A percentile compares a stretch with the other conserved stretches of the same genome.
Evolutionary conservation across 2,329 filamentous ascomycete genomes (phyloP).

Genomic region (Cryoendolithus antarcticus): DNA sequence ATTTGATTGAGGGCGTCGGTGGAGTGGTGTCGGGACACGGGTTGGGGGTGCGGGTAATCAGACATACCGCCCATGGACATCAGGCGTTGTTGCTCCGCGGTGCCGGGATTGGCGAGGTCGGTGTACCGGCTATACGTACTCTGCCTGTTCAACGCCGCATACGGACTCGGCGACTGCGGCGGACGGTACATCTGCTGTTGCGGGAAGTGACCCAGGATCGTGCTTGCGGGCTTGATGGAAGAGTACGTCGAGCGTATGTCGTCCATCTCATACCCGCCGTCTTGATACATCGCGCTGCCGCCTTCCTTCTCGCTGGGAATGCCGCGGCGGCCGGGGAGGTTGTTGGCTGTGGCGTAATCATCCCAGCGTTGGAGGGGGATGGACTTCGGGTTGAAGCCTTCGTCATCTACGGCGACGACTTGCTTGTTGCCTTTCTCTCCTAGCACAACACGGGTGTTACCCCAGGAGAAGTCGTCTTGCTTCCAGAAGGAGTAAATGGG

Average conservation of each 20-base stretch:
- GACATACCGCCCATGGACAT: constrained; percentile 49
- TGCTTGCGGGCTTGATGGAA: constrained; percentile 73
- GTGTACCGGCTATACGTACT: constrained; percentile 61
- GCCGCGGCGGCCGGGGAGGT: constrained; percentile 81
- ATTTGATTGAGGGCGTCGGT: constrained; percentile 25
- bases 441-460: constrained; percentile 94
- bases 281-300: constrained; percentile 10
- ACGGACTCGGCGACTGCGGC: constrained; percentile 66
- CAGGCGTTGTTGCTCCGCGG: constrained; percentile 32
- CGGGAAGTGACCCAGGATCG: constrained; percentile 72
- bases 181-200: constrained; percentile 44
- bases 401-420: constrained; percentile 68
- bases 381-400: constrained; percentile 78
- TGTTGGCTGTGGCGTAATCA: constrained; percentile 79
- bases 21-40: constrained; percentile 27
- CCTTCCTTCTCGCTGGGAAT: constrained; percentile 49
- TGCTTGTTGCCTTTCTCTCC: constrained; percentile 87
- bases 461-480: constrained; percentile 97
- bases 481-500: constrained; percentile 99
- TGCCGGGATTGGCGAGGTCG: constrained; percentile 44
- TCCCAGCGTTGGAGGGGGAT: constrained; percentile 96
- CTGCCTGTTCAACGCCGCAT: constrained; percentile 55
- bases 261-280: constrained; percentile 81
- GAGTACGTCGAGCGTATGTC: constrained; percentile 96
- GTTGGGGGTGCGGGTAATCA: constrained; percentile 23